Evolutionary conservation across 306 rosid species (phyloP).

Genomic region (Rubus parviflorus): DNA sequence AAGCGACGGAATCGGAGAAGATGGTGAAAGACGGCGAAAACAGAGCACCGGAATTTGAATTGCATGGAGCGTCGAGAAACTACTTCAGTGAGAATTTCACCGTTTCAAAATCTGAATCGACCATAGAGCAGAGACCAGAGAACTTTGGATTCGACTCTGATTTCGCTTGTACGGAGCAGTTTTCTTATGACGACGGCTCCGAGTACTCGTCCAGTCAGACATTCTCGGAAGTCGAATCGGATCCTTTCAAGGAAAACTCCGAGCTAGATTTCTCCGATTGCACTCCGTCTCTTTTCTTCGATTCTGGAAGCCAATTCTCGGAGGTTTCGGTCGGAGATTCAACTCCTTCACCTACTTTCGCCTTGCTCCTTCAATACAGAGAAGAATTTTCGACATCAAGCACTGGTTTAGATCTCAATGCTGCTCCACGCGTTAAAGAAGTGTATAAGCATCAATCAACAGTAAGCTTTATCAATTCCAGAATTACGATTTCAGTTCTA

Average conservation of each 20-base stretch:
- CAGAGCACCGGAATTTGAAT: conserved; percentile 55
- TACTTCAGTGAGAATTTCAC: conserved; percentile 23
- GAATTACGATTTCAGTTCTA: not conserved
- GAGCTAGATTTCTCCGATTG: conserved; percentile 58
- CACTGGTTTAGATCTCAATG: conserved; percentile 21
- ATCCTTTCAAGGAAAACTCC: conserved; percentile 47
- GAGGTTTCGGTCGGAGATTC: conserved; percentile 58
- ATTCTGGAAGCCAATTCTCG: conserved; percentile 88
- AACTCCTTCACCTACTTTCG: conserved; percentile 62
- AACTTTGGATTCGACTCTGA: conserved; percentile 40
- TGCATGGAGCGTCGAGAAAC: conserved; percentile 32
- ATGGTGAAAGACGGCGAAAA: conserved; percentile 25
- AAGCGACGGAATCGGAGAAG: conserved; percentile 30
- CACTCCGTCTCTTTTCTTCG: conserved; percentile 53
- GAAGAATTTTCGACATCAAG: conserved; percentile 43
- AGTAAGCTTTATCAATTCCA: conserved; percentile 37
- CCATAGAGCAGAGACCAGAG: conserved; percentile 42
- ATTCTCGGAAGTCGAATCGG: conserved; percentile 56
- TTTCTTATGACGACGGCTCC: conserved; percentile 50
- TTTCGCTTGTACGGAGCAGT: conserved; percentile 71
- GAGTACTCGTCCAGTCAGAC: conserved; percentile 53
- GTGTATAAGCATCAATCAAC: conserved; percentile 35
- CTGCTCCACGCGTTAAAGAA: conserved; percentile 30
- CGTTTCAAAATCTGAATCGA: conserved; percentile 53
- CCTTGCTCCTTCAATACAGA: conserved; percentile 56